Evolutionary conservation across 2,329 filamentous ascomycete genomes (phyloP).

Genomic region (Colletotrichum kahawae): DNA sequence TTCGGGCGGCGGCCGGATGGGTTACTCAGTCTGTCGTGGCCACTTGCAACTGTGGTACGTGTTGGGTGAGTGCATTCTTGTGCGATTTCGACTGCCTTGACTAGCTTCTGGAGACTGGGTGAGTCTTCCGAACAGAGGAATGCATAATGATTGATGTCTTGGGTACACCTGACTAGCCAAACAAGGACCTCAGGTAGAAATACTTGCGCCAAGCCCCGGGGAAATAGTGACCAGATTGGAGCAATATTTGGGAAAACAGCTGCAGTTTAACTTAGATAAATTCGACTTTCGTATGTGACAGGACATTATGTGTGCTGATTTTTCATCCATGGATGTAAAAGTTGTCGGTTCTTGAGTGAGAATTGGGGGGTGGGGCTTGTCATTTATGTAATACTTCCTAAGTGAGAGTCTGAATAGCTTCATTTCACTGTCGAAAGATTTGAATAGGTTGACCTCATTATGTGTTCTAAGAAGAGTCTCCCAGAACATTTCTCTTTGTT

Average conservation of each 20-base stretch:
- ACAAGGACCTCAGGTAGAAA: background rate
- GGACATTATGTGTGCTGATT: background rate
- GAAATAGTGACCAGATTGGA: background rate
- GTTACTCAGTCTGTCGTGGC: background rate
- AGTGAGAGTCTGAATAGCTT: background rate
- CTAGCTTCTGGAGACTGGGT: background rate
- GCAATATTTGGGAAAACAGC: rapidly evolving
- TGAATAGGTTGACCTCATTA: background rate
- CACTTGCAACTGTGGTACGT: background rate
- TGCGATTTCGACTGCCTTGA: background rate
- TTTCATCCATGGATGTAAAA: background rate
- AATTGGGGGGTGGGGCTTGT: no score
- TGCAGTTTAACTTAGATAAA: background rate
- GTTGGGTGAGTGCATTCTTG: background rate
- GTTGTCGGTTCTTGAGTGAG: background rate
- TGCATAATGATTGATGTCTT: background rate
- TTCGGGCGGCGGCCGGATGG: background rate
- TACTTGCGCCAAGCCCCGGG: background rate
- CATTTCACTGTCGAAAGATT: background rate
- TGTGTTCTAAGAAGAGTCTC: background rate
- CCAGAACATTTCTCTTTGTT: background rate
- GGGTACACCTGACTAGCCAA: background rate
- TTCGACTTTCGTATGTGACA: background rate
- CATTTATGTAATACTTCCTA: background rate
- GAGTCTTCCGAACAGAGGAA: background rate